Conservation (phyloP, 179 eudicot species). For the Camellia oleifera region DNA sequence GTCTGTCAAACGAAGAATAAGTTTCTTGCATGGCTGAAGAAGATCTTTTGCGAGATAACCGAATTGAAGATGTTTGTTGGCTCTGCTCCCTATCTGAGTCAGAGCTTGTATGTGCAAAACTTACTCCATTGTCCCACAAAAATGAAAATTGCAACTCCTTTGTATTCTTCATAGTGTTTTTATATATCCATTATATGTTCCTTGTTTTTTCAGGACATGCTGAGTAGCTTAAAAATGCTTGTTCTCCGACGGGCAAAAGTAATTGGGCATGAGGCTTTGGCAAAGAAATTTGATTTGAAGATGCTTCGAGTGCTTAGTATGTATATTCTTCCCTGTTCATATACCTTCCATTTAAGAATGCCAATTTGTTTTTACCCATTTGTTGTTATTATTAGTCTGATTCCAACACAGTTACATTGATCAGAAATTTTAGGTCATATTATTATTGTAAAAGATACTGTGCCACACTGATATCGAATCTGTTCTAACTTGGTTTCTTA, state of each 20-base stretch:
- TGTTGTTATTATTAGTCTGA: no score
- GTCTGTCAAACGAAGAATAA: background rate
- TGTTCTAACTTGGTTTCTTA: background rate
- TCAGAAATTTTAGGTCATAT: no score
- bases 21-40: constrained; percentile 18
- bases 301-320: constrained; percentile 57
- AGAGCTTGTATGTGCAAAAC: constrained; percentile 34
- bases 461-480: background rate
- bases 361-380: background rate
- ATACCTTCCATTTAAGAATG: background rate
- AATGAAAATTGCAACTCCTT: background rate
- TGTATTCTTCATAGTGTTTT: background rate
- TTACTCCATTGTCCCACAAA: no score
- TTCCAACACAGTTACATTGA: no score
- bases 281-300: constrained; percentile 48
- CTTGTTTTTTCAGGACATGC: constrained; percentile 42
- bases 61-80: constrained; percentile 41
- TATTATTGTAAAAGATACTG: no score
- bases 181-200: background rate
- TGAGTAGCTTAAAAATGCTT: constrained; percentile 53
- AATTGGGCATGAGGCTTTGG: constrained; percentile 49
- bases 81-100: constrained; percentile 41
- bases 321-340: constrained; percentile 3
- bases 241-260: constrained; percentile 43
- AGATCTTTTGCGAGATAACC: constrained; percentile 22